Evolutionary conservation across 805 yeast genomes (phyloP).

Genomic region (Candida glaebosa): DNA sequence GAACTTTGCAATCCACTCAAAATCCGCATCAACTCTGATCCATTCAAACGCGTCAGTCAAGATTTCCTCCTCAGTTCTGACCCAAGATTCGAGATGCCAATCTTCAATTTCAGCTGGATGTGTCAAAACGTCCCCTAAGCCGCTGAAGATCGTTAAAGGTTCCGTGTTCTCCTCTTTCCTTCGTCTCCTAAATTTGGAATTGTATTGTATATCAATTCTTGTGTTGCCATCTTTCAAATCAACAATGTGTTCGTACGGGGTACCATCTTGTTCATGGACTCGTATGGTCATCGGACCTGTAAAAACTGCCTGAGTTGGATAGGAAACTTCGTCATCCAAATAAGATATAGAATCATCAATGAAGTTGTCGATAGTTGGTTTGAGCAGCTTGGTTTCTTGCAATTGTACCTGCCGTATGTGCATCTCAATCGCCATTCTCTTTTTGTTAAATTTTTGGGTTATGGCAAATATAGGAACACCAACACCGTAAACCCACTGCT

Average conservation of each 20-base stretch:
- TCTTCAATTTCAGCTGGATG: constrained; percentile 54
- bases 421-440: constrained; percentile 91
- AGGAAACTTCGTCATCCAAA: constrained; percentile 39
- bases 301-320: constrained; percentile 51
- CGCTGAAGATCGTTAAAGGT: constrained; percentile 39
- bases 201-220: constrained; percentile 89
- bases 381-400: constrained; percentile 45
- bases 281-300: constrained; percentile 96
- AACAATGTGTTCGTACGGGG: constrained; percentile 97
- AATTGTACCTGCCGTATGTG: constrained; percentile 86
- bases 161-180: constrained; percentile 56
- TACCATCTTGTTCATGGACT: constrained; percentile 97
- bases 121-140: constrained; percentile 74
- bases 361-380: constrained; percentile 39
- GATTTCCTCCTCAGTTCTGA: constrained; percentile 64
- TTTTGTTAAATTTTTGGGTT: constrained; percentile 89
- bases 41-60: constrained; percentile 92
- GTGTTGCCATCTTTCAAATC: constrained; percentile 82
- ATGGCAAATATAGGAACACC: constrained; percentile 89
- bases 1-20: constrained; percentile 89
- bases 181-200: constrained; percentile 84
- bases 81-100: constrained; percentile 77
- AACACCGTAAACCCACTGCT: constrained; percentile 87
- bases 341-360: constrained; percentile 42
- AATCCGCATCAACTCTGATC: constrained; percentile 96